Conservation (phyloP, 1,284 basidiomycete genomes). For the Marasmius sp. region DNA sequence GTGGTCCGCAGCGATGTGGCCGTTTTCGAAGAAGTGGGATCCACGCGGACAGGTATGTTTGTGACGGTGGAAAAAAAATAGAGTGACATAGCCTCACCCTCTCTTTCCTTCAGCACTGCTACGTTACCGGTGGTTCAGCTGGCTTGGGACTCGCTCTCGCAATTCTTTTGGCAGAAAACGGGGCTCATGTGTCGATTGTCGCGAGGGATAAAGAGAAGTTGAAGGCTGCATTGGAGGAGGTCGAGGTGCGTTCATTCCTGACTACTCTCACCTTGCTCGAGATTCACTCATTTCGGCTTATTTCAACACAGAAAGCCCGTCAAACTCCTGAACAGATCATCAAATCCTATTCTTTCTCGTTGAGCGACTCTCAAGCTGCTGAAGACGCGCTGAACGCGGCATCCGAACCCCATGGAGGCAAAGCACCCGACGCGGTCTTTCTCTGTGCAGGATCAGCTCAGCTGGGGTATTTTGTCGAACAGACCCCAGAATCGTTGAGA, state of each 20-base stretch:
- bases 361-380: slow-evolving; percentile 51
- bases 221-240: slow-evolving; percentile 50
- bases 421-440: slow-evolving; percentile 73
- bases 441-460: slow-evolving; percentile 73
- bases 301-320: slow-evolving; percentile 37
- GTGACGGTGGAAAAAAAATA: not conserved
- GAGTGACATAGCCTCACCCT: not conserved
- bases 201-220: slow-evolving; percentile 69
- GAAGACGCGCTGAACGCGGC: slow-evolving; percentile 62
- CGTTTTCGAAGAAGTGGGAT: not conserved
- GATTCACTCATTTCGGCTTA: not conserved
- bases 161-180: slow-evolving; percentile 63
- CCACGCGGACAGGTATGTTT: not conserved
- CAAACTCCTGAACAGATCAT: slow-evolving; percentile 57
- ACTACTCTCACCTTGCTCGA: not conserved
- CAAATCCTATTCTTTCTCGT: slow-evolving; percentile 60
- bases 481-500: slow-evolving; percentile 57
- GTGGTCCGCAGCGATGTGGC: not conserved
- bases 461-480: slow-evolving; percentile 76
- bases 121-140: slow-evolving; percentile 79
- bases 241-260: slow-evolving; percentile 52
- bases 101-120: slow-evolving; percentile 54
- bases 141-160: slow-evolving; percentile 80
- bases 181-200: slow-evolving; percentile 82
- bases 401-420: slow-evolving; percentile 49